Percentiles rank a stretch among this genome's conserved stretches.
Conservation (phyloP, 495 filamentous ascomycete genomes). For the Talaromyces borbonicus region DNA sequence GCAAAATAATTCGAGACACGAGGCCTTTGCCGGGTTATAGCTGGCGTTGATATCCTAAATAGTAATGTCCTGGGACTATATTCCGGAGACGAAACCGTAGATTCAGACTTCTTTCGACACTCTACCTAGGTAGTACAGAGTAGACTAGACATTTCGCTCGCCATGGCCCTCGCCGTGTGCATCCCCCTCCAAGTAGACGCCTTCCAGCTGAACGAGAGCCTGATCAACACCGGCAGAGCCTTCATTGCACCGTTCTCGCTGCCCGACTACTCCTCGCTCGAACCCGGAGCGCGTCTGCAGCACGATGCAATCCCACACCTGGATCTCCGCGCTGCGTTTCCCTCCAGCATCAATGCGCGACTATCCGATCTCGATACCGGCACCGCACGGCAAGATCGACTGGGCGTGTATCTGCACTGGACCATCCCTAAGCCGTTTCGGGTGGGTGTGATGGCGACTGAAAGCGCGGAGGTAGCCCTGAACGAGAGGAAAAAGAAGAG, state of each 20-base stretch:
- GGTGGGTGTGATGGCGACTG: conserved; percentile 16
- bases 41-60: no score
- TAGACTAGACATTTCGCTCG: no score
- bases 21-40: no score
- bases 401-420: conserved; percentile 47
- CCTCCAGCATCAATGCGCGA: conserved; percentile 28
- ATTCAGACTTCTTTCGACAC: no score
- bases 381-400: conserved; percentile 14
- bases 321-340: conserved; percentile 32
- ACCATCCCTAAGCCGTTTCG: conserved; percentile 37
- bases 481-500: conserved; percentile 6
- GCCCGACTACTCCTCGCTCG: conserved; percentile 43
- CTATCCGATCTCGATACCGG: conserved; percentile 29
- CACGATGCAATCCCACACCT: conserved; percentile 31
- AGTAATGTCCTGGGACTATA: no score
- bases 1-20: no score
- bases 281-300: conserved; percentile 20
- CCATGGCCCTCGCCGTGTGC: not conserved
- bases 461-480: not conserved
- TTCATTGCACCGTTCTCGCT: conserved; percentile 43
- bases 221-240: conserved; percentile 15
- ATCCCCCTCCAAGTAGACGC: conserved; percentile 32
- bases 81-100: no score
- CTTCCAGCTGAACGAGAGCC: conserved; percentile 29
- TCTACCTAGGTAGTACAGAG: no score